A percentile compares a stretch with the other conserved stretches of the same genome.
phyloP scores from a whole-genome alignment of 169 alveolate species.

The Plasmodium ovale region DNA sequence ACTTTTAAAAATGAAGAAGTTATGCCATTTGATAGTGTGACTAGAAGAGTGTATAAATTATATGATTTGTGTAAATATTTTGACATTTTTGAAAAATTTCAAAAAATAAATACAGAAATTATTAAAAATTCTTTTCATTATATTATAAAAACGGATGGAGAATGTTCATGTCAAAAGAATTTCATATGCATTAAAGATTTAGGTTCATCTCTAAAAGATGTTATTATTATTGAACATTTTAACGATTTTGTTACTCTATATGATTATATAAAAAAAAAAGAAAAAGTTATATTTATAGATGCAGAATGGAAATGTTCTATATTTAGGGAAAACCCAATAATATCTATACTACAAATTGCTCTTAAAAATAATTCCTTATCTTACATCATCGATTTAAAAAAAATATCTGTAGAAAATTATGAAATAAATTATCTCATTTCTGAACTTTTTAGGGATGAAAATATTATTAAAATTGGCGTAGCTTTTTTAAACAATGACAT shows the following conservation, averaged over 20 bases:
- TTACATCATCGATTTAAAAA: constrained; percentile 51
- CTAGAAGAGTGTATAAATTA: constrained; percentile 44
- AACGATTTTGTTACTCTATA: constrained; percentile 28
- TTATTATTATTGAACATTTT: constrained; percentile 17
- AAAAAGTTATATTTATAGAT: constrained; percentile 49
- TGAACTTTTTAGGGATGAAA: constrained; percentile 50
- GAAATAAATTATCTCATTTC: constrained; percentile 53
- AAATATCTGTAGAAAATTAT: constrained; percentile 47
- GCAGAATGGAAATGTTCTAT: constrained; percentile 67
- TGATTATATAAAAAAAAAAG: constrained; percentile 49
- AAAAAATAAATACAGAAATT: constrained; percentile 46
- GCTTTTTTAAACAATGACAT: constrained; percentile 65
- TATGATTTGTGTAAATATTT: constrained; percentile 63
- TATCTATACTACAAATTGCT: constrained; percentile 60
- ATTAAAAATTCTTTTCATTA: constrained; percentile 45
- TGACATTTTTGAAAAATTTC: constrained; percentile 43
- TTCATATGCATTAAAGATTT: constrained; percentile 54
- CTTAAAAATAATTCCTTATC: constrained; percentile 19
- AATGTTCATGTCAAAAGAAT: constrained; percentile 35
- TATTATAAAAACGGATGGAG: constrained; percentile 38
- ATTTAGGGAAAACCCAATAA: constrained; percentile 51
- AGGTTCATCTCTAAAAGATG: constrained; percentile 43
- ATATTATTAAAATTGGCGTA: constrained; percentile 65
- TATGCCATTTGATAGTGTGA: constrained; percentile 27
- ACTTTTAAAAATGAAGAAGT: constrained; percentile 43